phyloP scores from a whole-genome alignment of 2,329 filamentous ascomycete genomes.

The Teratosphaeriaceae sp. region DNA sequence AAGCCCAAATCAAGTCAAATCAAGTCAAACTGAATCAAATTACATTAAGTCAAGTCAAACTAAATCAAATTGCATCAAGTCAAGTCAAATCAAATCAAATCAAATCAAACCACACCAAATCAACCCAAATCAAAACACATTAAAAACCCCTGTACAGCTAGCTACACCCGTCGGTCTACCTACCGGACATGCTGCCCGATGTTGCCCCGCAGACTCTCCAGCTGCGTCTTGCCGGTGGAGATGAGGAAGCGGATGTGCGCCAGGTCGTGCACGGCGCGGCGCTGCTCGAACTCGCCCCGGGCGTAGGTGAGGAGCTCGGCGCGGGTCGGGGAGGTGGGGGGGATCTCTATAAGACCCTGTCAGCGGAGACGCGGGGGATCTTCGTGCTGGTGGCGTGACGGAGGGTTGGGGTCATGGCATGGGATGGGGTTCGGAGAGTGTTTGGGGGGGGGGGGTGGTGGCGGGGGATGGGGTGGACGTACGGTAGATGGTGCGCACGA shows the following conservation, averaged over 20 bases:
- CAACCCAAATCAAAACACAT: too few species aligned
- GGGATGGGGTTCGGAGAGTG: too few species aligned
- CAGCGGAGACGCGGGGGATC: too few species aligned
- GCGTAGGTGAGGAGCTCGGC: constrained; percentile 44
- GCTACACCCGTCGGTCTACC: background rate
- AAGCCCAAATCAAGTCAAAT: too few species aligned
- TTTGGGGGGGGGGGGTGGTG: too few species aligned
- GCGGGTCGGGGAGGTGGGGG: constrained; percentile 29
- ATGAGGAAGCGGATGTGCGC: constrained; percentile 44
- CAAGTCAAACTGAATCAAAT: too few species aligned
- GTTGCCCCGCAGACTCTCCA: constrained; percentile 42
- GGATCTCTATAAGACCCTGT: constrained; percentile 26
- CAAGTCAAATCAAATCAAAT: too few species aligned
- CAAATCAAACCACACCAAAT: too few species aligned
- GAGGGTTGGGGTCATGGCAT: too few species aligned
- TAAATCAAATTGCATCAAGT: too few species aligned
- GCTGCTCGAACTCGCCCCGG: constrained; percentile 42
- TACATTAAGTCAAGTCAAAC: too few species aligned
- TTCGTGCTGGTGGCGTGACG: too few species aligned
- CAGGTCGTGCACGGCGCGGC: constrained; percentile 40
- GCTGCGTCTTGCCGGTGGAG: constrained; percentile 45
- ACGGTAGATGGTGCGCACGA: constrained; percentile 38
- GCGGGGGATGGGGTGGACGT: constrained; percentile 11
- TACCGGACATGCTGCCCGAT: constrained; percentile 26
- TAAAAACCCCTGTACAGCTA: background rate